Conservation (phyloP, 2,329 filamentous ascomycete species). For the Elsinoe ampelina region DNA sequence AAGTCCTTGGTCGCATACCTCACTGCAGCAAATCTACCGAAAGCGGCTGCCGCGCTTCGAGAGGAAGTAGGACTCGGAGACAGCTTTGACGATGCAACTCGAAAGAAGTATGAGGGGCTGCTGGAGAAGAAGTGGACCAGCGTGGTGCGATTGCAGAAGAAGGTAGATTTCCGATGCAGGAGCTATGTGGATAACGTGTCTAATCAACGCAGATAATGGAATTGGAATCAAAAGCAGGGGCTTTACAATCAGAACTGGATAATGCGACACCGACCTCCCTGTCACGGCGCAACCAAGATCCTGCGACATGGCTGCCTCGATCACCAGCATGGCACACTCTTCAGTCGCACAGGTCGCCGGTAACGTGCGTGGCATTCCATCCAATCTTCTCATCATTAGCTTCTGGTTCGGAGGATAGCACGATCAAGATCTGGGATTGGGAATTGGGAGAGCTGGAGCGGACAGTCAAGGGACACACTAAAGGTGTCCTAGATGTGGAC, state of each 20-base stretch:
- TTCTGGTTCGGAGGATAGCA: slow-evolving; percentile 83
- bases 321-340: slow-evolving; percentile 72
- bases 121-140: slow-evolving; percentile 99
- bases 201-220: slow-evolving; percentile 67
- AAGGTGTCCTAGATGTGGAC: slow-evolving; percentile 77
- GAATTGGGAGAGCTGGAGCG: slow-evolving; percentile 82
- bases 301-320: slow-evolving; percentile 75
- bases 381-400: slow-evolving; percentile 84
- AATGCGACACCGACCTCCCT: slow-evolving; percentile 71
- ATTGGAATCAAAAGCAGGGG: slow-evolving; percentile 64
- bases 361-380: slow-evolving; percentile 87
- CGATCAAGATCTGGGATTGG: slow-evolving; percentile 97
- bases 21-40: slow-evolving; percentile 59
- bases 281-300: slow-evolving; percentile 72
- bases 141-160: slow-evolving; percentile 88
- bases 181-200: not conserved
- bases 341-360: slow-evolving; percentile 68
- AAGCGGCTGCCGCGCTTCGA: slow-evolving; percentile 61
- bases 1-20: slow-evolving; percentile 91
- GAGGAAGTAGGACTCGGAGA: slow-evolving; percentile 67
- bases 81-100: slow-evolving; percentile 64
- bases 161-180: slow-evolving; percentile 46
- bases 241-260: slow-evolving; percentile 75
- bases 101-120: slow-evolving; percentile 89
- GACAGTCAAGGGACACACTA: slow-evolving; percentile 87